Evolutionary conservation across 2,329 filamentous ascomycete genomes (phyloP), one percentile per base, ranked within the genome.

Genomic region (Coniosporium tulheliwenetii): DNA sequence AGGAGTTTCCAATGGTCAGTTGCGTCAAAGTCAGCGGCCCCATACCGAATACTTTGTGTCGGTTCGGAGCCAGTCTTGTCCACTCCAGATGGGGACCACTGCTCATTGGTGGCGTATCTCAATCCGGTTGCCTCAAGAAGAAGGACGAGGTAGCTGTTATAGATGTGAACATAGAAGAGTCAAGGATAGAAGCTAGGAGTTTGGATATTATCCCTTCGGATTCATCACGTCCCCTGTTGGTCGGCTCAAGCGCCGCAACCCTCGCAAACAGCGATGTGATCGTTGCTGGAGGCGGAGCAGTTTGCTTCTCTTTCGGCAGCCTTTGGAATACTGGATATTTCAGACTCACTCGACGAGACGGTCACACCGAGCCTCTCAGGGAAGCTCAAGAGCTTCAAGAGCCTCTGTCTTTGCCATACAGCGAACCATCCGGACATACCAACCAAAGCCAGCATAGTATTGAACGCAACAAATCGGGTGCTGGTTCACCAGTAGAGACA

Each of bases 291-390:
- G 87, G 87, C 12, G 87, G 85, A 32, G 85, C 82, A 12, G 84
- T 85, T 0, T 93, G 85, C 56, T 93, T 93, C 63, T 86, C 84
- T 0, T 93, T 93, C 70, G 86, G 86, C 1, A 83, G 82, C 5
- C 86, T 75, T 52, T 93, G 84, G 83, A 87, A 86, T 39, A 75
- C 75, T 1, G 64, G 69, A 10, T 79, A 63, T 62, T 44, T 41
- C 8, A 3, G 19, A 26, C 19, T 26, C 19, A 26, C 19, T 26
- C 3, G 7, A 26, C 4, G 19, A 7, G 19, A 26, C 19, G 19
- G 7, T 26, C 19, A 26, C 19, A 26, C 7, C 19, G 7, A 3
- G 7, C 7, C 19, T 4, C 4, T 7, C 19, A 26, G 7, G 19
- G 19, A 26, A 26, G 19, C 7, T 26, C 19, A 26, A 26, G 19